Evolutionary conservation across 164 flowering plant genomes (phyloP).

Genomic region (Santalum album): DNA sequence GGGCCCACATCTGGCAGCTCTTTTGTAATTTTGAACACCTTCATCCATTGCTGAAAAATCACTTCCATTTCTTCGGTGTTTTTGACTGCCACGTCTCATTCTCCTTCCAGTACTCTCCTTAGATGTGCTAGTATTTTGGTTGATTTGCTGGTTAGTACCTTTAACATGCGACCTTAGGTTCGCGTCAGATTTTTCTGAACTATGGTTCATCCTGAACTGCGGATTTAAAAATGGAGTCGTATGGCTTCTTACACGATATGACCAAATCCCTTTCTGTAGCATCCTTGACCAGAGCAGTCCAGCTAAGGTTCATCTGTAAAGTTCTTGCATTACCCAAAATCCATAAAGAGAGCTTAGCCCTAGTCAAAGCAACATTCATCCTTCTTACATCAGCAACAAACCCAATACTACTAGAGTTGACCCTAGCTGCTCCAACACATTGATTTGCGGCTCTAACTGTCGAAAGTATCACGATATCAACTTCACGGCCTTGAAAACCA

Average conservation of each 20-base stretch:
- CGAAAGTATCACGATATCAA: slow-evolving; percentile 82
- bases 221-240: slow-evolving; percentile 33
- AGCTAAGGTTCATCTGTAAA: slow-evolving; percentile 47
- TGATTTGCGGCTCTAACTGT: slow-evolving; percentile 71
- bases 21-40: slow-evolving; percentile 9
- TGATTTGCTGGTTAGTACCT: slow-evolving; percentile 7
- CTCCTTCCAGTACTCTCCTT: slow-evolving; percentile 16
- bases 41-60: slow-evolving; percentile 6
- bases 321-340: slow-evolving; percentile 78
- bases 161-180: slow-evolving; percentile 13
- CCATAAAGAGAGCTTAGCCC: slow-evolving; percentile 86
- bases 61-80: slow-evolving; percentile 2
- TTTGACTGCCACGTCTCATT: slow-evolving; percentile 8
- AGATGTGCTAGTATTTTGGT: slow-evolving; percentile 7
- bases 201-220: slow-evolving; percentile 7
- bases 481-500: slow-evolving; percentile 98
- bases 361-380: slow-evolving; percentile 97
- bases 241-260: slow-evolving; percentile 47
- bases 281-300: slow-evolving; percentile 80
- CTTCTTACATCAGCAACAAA: slow-evolving; percentile 96
- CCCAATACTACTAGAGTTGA: slow-evolving; percentile 53
- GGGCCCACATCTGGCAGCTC: slow-evolving; percentile 12
- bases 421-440: slow-evolving; percentile 18
- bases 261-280: slow-evolving; percentile 65
- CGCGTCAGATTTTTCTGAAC: slow-evolving; percentile 9